Percentiles rank a stretch among this genome's conserved stretches.
Evolutionary conservation across 2,329 filamentous ascomycete genomes (phyloP).

Genomic region (Parastagonospora avenae): DNA sequence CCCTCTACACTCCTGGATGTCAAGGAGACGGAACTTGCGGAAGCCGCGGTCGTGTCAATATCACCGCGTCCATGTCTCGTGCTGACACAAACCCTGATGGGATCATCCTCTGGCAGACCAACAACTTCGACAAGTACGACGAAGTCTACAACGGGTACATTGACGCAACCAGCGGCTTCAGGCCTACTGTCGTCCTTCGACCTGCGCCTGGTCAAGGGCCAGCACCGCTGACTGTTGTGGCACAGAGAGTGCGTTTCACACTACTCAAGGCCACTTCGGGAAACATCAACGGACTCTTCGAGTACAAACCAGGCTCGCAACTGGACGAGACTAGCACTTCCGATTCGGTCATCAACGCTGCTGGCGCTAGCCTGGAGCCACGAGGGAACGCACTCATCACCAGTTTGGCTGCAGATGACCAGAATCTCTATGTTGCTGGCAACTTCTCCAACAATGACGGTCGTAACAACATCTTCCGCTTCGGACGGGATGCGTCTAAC

Average conservation of each 20-base stretch:
- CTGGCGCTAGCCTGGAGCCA: slow-evolving; percentile 68
- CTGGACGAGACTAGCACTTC: slow-evolving; percentile 69
- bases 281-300: slow-evolving; percentile 86
- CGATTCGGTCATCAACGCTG: slow-evolving; percentile 75
- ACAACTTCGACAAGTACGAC: slow-evolving; percentile 96
- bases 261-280: slow-evolving; percentile 75
- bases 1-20: slow-evolving; percentile 92
- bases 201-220: slow-evolving; percentile 66
- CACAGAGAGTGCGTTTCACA: slow-evolving; percentile 81
- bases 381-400: slow-evolving; percentile 70
- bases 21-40: slow-evolving; percentile 76
- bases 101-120: slow-evolving; percentile 80
- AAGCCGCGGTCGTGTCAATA: slow-evolving; percentile 78
- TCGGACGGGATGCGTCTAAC: slow-evolving; percentile 63
- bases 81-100: slow-evolving; percentile 46
- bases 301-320: slow-evolving; percentile 74
- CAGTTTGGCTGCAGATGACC: slow-evolving; percentile 67
- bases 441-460: slow-evolving; percentile 71
- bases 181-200: slow-evolving; percentile 77
- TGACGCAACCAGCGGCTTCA: slow-evolving; percentile 77
- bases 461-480: slow-evolving; percentile 76
- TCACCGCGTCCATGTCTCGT: slow-evolving; percentile 73
- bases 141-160: slow-evolving; percentile 85
- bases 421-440: slow-evolving; percentile 74
- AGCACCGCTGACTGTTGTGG: slow-evolving; percentile 75